Base-by-base conservation (phyloP, 2,329 filamentous ascomycete species). In the Epichloe amarillans region DNA sequence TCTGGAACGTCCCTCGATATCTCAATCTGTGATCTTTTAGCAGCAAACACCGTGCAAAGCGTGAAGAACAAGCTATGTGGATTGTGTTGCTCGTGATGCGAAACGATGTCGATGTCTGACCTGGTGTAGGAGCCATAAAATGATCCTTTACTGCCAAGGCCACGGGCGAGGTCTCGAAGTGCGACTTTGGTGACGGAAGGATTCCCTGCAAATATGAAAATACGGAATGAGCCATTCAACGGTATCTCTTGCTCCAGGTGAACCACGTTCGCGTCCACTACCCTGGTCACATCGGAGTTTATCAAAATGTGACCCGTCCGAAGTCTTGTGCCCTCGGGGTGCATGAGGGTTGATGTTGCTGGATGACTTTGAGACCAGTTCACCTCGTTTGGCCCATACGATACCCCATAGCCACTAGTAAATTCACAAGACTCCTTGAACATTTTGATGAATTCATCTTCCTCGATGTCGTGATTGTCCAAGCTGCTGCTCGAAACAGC, bases 381-480 rank as follows among this genome's bases (percentile, higher is more conserved):
- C 67, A 95, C 75, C 33, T 78, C 69, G 67, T 95, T 96, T 50
- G 85, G 75, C 56, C 83, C 77, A 71, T 95, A 95, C 33, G 82
- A 84, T 21, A 95, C 88, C 53, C 90, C 90, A 64, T 95, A 95
- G 52, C 90, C 90, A 56, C 85, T 89, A 11, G 89, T 95, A 67
- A 95, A 95, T 62, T 93, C 88, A 72, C 89, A 95, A 33, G 82
- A 82, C 52, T 87, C 86, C 66, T 95, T 95, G 75, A 95, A 95
- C 0, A 84, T 88, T 69, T 84, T 84, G 63, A 95, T 80, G 64
- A 96, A 95, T 11, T 86, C 81, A 61, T 90, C 90, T 45, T 80
- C 73, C 33, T 59, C 60, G 35, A 62, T 56, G 12, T 61, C 53
- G 14, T 57, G 60, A 41, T 63, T 61, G 8, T n/a, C 14, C 35